phyloP scores from a whole-genome alignment of 2,329 filamentous ascomycete genomes.

The Colletotrichum liriopes region DNA sequence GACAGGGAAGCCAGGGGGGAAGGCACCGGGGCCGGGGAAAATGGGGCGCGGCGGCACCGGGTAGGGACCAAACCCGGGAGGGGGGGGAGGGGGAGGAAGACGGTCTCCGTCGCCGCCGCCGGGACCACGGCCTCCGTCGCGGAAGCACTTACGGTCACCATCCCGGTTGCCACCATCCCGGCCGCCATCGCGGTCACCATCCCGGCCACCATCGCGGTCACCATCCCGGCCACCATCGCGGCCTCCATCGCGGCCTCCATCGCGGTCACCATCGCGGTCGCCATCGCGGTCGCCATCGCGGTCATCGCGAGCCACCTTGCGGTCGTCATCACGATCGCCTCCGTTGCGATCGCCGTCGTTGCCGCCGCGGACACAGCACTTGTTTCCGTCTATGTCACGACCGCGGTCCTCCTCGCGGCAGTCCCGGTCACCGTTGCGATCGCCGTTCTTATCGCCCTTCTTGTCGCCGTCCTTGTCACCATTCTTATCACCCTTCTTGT shows the following conservation, averaged over 20 bases:
- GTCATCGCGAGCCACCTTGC: not conserved
- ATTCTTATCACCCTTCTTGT: slow-evolving; percentile 7
- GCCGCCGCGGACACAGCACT: slow-evolving; percentile 3
- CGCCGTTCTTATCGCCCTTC: slow-evolving; percentile 4
- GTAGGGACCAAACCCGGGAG: slow-evolving; percentile 24
- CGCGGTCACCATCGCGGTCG: slow-evolving; percentile 5
- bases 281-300: slow-evolving; percentile 15
- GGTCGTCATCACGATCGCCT: slow-evolving; percentile 11
- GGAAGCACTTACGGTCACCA: not conserved
- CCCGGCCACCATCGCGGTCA: not conserved
- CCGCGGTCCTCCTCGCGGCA: slow-evolving; percentile 24
- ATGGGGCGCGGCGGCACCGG: slow-evolving; percentile 27
- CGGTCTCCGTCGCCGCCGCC: not conserved
- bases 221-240: not conserved
- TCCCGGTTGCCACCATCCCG: not conserved
- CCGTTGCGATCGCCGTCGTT: not conserved
- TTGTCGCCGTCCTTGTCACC: slow-evolving; percentile 15
- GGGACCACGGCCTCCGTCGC: too few relatives aligned
- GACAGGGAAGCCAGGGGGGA: not conserved
- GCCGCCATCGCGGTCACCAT: not conserved
- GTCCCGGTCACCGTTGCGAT: slow-evolving; percentile 8
- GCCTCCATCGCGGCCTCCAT: not conserved
- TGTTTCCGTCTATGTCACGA: slow-evolving; percentile 24
- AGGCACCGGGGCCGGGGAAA: slow-evolving; percentile 20
- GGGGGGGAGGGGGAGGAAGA: slow-evolving; percentile 21